phyloP scores from a whole-genome alignment of 2,329 filamentous ascomycete species.

The Botrytis tulipae region DNA sequence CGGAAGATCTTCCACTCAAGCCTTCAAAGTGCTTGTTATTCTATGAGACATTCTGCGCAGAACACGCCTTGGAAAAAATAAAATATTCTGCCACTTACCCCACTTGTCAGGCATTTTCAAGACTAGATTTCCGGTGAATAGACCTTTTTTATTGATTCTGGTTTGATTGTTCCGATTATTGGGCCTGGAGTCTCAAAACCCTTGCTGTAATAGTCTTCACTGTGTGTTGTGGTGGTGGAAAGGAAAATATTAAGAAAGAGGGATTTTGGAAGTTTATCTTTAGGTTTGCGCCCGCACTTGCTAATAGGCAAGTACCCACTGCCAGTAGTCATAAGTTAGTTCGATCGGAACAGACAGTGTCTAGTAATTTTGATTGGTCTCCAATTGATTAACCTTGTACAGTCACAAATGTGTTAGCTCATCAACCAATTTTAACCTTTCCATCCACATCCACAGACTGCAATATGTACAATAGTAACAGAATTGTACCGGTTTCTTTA shows the following conservation, averaged over 20 bases:
- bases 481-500: background rate
- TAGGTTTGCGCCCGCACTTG: slow-evolving; percentile 20
- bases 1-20: slow-evolving; percentile 28
- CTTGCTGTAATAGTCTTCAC: background rate
- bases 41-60: background rate
- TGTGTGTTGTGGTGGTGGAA: background rate
- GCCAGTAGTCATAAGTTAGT: background rate
- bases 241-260: background rate
- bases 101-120: slow-evolving; percentile 39
- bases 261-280: slow-evolving; percentile 13
- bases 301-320: background rate
- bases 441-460: background rate
- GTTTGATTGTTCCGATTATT: background rate
- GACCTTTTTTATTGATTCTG: background rate
- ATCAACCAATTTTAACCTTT: background rate
- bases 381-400: background rate
- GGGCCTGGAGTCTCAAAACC: background rate
- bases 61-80: slow-evolving; percentile 15
- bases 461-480: background rate
- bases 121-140: background rate
- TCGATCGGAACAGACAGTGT: slow-evolving; percentile 3
- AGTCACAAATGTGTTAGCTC: background rate
- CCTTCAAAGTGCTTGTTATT: slow-evolving; percentile 20
- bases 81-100: slow-evolving; percentile 36
- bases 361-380: background rate